Base-by-base conservation (phyloP, 202 grass and related monocot genomes). In the Dendrocalamus latiflorus region DNA sequence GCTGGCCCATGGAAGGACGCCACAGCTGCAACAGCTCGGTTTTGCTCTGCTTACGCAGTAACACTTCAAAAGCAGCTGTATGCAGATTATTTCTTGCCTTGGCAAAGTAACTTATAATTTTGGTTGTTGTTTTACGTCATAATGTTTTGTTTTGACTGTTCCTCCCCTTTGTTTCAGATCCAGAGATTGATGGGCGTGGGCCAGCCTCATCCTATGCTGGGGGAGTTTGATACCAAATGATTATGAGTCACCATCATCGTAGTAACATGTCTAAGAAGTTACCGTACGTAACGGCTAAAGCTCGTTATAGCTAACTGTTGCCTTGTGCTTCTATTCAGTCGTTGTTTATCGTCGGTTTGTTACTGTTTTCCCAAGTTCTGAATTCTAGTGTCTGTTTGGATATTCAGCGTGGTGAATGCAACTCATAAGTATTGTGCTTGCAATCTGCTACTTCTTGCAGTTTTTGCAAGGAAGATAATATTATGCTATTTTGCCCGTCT, bases 1-100 rank as follows among this genome's bases (percentile, higher is more conserved):
- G 84, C 91, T 93, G 94, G 91, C 84, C 89, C 56, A 85, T 64
- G 77, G 86, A 83, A 85, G 71, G 79, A 86, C 49, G 70, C 71
- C 80, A 60, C 82, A 10, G 73, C 71, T 56, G 38, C 81, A 68
- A 62, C 71, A 53, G 56, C 71, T 88, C 70, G 65, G 70, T 53
- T 66, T 72, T 20, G 64, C 57, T 53, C 68, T n/a, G 72, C 68
- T 39, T 60, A 86, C 10, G 1, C 78, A 68, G 28, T 42, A 90
- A 68, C 51, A 74, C 66, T 67, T 21, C 6, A 66, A 78, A 78
- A 72, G 41, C 78, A 86, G 67, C 18, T 66, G 78, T 89, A 78
- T 74, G 78, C 50, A 72, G 2, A 67, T 59, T n/a, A 44, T 45
- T 0, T 50, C 39, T 38, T n/a, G n/a, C n/a, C n/a, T n/a, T 57